phyloP scores from a whole-genome alignment of 106 monocot genomes.

The Phalaenopsis aphrodite region DNA sequence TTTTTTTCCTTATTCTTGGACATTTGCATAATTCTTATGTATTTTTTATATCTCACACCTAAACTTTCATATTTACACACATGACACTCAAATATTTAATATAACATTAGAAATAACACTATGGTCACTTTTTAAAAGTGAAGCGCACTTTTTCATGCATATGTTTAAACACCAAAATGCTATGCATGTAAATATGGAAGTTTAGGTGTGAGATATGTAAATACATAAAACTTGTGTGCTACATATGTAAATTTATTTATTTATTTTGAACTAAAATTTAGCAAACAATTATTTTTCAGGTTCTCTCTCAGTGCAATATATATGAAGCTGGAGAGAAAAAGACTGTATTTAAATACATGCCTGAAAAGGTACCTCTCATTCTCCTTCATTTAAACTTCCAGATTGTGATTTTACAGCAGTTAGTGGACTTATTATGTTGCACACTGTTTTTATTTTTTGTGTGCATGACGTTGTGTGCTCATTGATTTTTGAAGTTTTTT shows the following conservation, averaged over 20 bases:
- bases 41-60: too few relatives aligned
- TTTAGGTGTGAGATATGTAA: too few relatives aligned
- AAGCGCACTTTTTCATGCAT: too few relatives aligned
- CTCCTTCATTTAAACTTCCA: not conserved
- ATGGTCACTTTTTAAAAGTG: too few relatives aligned
- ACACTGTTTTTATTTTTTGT: not conserved
- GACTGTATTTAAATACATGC: slow-evolving; percentile 57
- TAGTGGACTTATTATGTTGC: not conserved
- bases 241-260: not conserved
- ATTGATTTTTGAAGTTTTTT: not conserved
- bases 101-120: too few relatives aligned
- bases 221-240: too few relatives aligned
- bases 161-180: too few relatives aligned
- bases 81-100: too few relatives aligned
- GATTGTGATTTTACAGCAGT: not conserved
- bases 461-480: not conserved
- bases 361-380: slow-evolving; percentile 55
- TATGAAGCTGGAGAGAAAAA: slow-evolving; percentile 82
- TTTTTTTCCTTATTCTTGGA: not conserved
- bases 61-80: too few relatives aligned
- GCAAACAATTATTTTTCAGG: slow-evolving; percentile 23
- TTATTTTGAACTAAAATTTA: not conserved
- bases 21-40: too few relatives aligned
- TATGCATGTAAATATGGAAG: too few relatives aligned
- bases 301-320: slow-evolving; percentile 78